These are phyloP conservation scores for Irpex rosettiformis DNA, from an alignment of 1,284 basidiomycete species.

Conservation along the genomic window DNA sequence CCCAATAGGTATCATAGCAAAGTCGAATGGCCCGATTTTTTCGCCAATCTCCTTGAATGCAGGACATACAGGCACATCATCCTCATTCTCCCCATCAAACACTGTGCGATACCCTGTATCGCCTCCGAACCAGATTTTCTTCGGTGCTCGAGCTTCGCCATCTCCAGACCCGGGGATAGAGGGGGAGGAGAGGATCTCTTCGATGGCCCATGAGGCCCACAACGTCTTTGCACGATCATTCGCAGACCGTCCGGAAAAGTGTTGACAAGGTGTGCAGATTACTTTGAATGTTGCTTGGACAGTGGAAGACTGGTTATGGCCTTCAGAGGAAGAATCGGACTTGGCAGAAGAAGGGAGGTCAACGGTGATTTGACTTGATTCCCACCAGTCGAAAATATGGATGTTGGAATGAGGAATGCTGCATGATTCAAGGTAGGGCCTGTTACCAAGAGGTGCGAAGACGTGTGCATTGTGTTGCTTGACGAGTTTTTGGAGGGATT, in stretches of 20 bases:
- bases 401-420: slow-evolving; percentile 39
- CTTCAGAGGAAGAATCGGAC: neutral
- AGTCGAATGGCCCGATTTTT: slow-evolving; percentile 55
- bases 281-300: slow-evolving; percentile 21
- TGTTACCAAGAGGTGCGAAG: slow-evolving; percentile 65
- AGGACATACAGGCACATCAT: slow-evolving; percentile 56
- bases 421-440: slow-evolving; percentile 39
- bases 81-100: slow-evolving; percentile 43
- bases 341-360: slow-evolving; percentile 23
- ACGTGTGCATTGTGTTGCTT: slow-evolving; percentile 44
- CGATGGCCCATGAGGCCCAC: slow-evolving; percentile 60
- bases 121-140: slow-evolving; percentile 63
- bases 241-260: slow-evolving; percentile 42
- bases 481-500: slow-evolving; percentile 45
- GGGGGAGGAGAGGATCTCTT: slow-evolving; percentile 32
- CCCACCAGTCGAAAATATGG: slow-evolving; percentile 74
- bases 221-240: slow-evolving; percentile 52
- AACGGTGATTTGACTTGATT: slow-evolving; percentile 40
- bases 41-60: slow-evolving; percentile 68
- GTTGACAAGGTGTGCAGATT: slow-evolving; percentile 44
- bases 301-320: neutral
- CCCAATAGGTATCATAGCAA: slow-evolving; percentile 67
- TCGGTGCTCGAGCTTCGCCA: slow-evolving; percentile 15
- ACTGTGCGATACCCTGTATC: slow-evolving; percentile 64
- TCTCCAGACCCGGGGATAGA: too few relatives aligned